These are phyloP conservation scores for Ceratocystis cacaofunesta DNA, from an alignment of 2,329 filamentous ascomycete genomes.

Conservation along the genomic window DNA sequence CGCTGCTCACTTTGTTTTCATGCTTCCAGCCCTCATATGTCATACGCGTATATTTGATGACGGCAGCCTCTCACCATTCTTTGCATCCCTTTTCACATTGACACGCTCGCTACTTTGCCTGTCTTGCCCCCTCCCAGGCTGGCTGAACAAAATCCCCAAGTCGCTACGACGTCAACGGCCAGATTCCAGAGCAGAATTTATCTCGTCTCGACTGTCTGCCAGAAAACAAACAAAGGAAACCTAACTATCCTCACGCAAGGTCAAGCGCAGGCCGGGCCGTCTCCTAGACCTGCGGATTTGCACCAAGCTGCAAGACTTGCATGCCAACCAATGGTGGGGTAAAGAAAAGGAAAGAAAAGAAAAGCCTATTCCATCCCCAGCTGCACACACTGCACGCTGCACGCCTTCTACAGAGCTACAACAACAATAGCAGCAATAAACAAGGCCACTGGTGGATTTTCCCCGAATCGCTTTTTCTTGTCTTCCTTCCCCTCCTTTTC, in stretches of 20 bases:
- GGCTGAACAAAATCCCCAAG: no score
- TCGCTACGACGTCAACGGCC: no score
- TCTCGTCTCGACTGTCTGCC: no score
- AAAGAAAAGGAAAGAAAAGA: neutral
- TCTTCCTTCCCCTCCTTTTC: neutral
- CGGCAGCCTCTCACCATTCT: neutral
- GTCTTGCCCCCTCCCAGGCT: neutral
- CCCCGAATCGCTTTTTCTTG: neutral
- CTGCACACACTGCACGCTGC: neutral
- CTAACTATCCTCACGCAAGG: no score
- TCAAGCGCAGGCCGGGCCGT: neutral
- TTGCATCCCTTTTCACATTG: neutral
- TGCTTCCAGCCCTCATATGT: neutral
- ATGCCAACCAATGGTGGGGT: slow-evolving; percentile 11
- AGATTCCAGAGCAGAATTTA: no score
- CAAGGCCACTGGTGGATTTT: slow-evolving; percentile 6
- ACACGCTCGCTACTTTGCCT: neutral
- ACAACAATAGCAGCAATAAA: slow-evolving; percentile 1
- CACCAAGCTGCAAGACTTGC: neutral
- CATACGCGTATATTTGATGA: neutral
- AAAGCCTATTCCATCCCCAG: neutral
- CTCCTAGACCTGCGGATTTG: neutral
- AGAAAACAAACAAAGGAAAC: no score
- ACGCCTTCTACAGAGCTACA: neutral
- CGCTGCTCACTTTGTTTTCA: neutral